Conservation (phyloP, 306 rosid genomes). For the Malus orientalis region DNA sequence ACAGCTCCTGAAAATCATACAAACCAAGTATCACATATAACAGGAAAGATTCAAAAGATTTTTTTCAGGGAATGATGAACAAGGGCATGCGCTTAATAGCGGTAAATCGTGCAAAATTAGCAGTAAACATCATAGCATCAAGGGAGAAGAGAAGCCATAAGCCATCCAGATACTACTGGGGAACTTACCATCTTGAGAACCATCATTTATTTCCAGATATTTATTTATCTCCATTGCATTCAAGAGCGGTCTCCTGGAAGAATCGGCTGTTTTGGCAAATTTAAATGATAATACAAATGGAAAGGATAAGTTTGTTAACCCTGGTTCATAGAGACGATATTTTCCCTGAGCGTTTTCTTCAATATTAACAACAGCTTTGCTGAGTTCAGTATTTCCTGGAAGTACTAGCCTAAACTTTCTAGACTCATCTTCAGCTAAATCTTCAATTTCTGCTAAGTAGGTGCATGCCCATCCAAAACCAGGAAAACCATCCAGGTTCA, state of each 20-base stretch:
- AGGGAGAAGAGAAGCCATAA: not conserved
- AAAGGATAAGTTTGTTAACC: slow-evolving; percentile 60
- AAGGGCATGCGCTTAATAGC: not conserved
- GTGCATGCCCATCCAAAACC: slow-evolving; percentile 73
- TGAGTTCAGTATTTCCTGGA: slow-evolving; percentile 59
- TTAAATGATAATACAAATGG: slow-evolving; percentile 75
- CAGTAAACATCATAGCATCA: not conserved
- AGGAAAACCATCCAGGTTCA: slow-evolving; percentile 92
- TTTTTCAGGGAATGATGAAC: not conserved
- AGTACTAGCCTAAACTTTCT: slow-evolving; percentile 85
- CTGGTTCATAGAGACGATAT: slow-evolving; percentile 88
- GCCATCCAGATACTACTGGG: not conserved
- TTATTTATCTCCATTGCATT: slow-evolving; percentile 92
- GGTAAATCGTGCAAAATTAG: not conserved
- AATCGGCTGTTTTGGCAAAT: slow-evolving; percentile 77
- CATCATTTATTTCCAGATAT: slow-evolving; percentile 68
- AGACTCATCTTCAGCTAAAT: slow-evolving; percentile 49
- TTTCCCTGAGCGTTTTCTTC: slow-evolving; percentile 91
- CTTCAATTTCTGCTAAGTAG: slow-evolving; percentile 96
- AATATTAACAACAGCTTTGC: slow-evolving; percentile 78
- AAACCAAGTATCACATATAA: slow-evolving; percentile 25
- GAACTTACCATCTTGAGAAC: slow-evolving; percentile 72
- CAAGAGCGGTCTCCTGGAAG: slow-evolving; percentile 76
- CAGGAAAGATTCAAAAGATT: not conserved
- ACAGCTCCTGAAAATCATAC: slow-evolving; percentile 46